Conservation (phyloP, 129 eudicot species). For the Smallanthus sonchifolius region DNA sequence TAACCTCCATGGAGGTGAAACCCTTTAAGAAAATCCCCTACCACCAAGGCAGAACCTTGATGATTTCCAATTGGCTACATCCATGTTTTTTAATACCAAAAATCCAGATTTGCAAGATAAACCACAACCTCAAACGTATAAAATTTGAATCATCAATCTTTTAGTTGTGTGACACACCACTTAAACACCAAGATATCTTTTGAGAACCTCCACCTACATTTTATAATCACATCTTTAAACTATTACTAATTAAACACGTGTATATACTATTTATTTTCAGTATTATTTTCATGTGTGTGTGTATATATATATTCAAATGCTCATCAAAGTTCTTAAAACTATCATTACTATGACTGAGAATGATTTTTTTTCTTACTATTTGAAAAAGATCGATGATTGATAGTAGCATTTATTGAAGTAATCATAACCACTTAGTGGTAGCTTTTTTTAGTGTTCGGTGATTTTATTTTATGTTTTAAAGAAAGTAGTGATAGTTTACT, state of each 20-base stretch:
- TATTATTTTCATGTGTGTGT: not conserved
- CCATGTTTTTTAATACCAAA: no score
- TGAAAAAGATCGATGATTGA: not conserved
- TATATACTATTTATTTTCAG: not conserved
- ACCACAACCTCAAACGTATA: no score
- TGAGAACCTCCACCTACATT: not conserved
- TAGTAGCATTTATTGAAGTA: not conserved
- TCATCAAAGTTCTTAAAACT: not conserved
- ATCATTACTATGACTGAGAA: not conserved
- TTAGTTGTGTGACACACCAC: no score
- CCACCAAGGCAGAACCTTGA: no score
- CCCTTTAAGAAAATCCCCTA: no score
- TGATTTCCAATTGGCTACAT: not conserved
- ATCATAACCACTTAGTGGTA: not conserved
- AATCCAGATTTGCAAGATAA: no score
- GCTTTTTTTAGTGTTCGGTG: not conserved
- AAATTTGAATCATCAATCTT: no score
- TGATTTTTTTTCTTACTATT: not conserved
- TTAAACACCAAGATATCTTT: no score
- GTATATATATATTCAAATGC: not conserved
- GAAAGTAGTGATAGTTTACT: no score
- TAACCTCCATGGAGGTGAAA: no score
- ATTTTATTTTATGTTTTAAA: not conserved
- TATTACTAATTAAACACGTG: not conserved
- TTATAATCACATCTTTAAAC: not conserved